Base-by-base conservation (phyloP, 768 basidiomycete species). In the Phallus indusiatus region DNA sequence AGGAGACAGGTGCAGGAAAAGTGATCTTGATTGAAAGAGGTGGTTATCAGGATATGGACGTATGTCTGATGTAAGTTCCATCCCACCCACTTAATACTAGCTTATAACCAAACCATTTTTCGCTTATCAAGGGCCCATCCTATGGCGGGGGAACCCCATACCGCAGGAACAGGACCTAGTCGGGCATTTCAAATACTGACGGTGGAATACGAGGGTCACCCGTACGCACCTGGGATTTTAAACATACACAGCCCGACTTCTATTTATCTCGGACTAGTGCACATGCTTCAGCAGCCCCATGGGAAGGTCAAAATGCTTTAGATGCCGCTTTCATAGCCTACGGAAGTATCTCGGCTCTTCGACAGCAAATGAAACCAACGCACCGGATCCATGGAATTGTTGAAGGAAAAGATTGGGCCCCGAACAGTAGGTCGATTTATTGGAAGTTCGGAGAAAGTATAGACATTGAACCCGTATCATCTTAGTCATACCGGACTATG, bases 21-120 rank as follows among this genome's bases (percentile, higher is more conserved):
- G 62, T 71, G 20, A 60, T 62, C 21, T 59, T 72, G 48, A 55
- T 70, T 35, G 62, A 69, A 11, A 46, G 60, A 10, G 71, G 70
- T 11, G 71, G 64, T 1, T 72, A 72, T 62, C 64, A 70, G 50
- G 64, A 65, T 9, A 69, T 71, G 68, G 66, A 67, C 20, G 57
- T 51, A 6, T 90, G 90, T 66, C 70, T 91, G 59, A 90, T 90
- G 90, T 84, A 61, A 20, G 76, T 67, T 2, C 4, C 21, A 20
- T 5, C n/a, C 4, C 21, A 20, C 6, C n/a, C 18, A 16, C 16
- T 14, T 28, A 24, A 21, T 21, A 16, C 62, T 59, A 60, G 68
- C 53, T 36, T 65, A 34, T 59, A 60, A 2, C 18, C 48, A 16
- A 47, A 12, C 42, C 36, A 5, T 20, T 14, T 22, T 28, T 8